phyloP scores from a whole-genome alignment of 805 yeast genomes.

The Candida insectorum region DNA sequence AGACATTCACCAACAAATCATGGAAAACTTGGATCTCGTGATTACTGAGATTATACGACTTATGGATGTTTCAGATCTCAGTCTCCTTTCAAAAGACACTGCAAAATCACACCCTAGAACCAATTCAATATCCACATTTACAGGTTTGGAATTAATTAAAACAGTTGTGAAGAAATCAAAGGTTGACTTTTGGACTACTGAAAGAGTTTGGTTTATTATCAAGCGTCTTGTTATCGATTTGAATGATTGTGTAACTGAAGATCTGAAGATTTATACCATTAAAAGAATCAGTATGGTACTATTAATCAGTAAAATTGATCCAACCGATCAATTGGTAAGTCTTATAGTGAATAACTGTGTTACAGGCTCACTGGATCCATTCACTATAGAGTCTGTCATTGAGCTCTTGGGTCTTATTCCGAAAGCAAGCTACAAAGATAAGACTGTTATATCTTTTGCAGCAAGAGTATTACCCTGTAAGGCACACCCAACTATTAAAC shows the following conservation, averaged over 20 bases:
- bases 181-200: slow-evolving; percentile 6
- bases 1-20: not conserved
- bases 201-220: slow-evolving; percentile 8
- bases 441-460: no score
- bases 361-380: no score
- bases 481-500: no score
- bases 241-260: slow-evolving; percentile 3
- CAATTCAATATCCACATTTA: slow-evolving; percentile 2
- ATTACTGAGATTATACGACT: slow-evolving; percentile 3
- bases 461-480: no score
- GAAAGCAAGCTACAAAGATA: no score
- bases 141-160: slow-evolving; percentile 6
- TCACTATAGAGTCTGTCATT: no score
- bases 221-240: slow-evolving; percentile 8
- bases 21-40: slow-evolving; percentile 1
- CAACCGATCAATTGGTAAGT: no score
- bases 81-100: not conserved
- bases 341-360: no score
- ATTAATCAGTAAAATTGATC: not conserved
- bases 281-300: slow-evolving; percentile 8
- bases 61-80: slow-evolving; percentile 2
- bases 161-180: not conserved
- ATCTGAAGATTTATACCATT: slow-evolving; percentile 3
- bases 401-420: no score
- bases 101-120: slow-evolving; percentile 1